Evolutionary conservation across 306 rosid genomes (phyloP), one percentile per base, ranked within the genome.

Genomic region (Leucaena leucocephala): DNA sequence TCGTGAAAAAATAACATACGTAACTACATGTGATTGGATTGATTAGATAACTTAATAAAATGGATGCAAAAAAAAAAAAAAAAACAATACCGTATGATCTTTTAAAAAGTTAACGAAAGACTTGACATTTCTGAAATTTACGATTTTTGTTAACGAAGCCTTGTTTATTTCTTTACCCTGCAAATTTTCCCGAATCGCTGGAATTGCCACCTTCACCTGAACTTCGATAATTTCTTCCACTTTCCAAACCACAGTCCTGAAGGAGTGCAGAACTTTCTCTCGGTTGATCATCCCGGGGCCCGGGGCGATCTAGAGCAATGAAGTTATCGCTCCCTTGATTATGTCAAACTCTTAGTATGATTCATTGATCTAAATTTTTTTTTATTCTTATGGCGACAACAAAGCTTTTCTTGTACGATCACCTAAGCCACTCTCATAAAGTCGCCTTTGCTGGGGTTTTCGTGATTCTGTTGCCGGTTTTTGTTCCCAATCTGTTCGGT

Each of bases 401-500:
- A 86, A 71, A 71, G 77, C 75, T 75, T 81, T 63, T 50, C 44
- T 33, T 38, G 19, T 48, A 77, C 45, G 27, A 52, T 68, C 79
- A 83, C 27, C 81, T 83, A 36, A 78, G 63, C 75, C 87, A 74
- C 83, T 75, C 89, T 81, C 89, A 86, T 63, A 83, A 78, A 74
- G 70, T 79, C 9, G 94, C 93, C 59, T 63, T 95, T 43, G 88
- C 84, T 71, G 94, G 81, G n/a, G 84, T 78, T 78, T 77, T 89
- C 78, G 84, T 93, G 48, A 85, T 88, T 73, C 90, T 93, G 6
- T 87, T 93, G 38, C 94, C 96, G 2, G 61, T 82, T 85, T 83
- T 87, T 76, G 83, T 86, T 68, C 92, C 97, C 45, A 76, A 78
- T 74, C 84, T 94, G 74, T 89, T 94, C 85, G 84, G 85, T 42